Conservation (phyloP, 768 basidiomycete species). For the Harrya chromipes region DNA sequence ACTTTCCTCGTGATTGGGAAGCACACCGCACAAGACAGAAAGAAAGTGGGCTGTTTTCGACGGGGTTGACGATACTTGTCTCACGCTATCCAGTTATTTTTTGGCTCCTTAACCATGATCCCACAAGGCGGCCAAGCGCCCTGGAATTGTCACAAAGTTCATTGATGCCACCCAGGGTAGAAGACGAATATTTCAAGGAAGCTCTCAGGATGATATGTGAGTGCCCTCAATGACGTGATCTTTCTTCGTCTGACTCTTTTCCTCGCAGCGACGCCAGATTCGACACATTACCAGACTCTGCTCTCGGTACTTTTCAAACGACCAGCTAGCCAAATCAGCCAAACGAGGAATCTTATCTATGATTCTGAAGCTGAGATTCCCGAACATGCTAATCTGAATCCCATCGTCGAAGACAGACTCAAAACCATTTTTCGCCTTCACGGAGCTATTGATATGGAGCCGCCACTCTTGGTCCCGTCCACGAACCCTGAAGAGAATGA, state of each 20-base stretch:
- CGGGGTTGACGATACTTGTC: not conserved
- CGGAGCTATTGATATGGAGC: conserved; percentile 85
- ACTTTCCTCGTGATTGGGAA: conserved; percentile 79
- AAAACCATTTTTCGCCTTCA: conserved; percentile 80
- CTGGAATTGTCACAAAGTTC: conserved; percentile 79
- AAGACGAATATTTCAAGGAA: conserved; percentile 84
- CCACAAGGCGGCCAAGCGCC: conserved; percentile 73
- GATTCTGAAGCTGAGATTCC: conserved; percentile 66
- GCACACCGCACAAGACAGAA: conserved; percentile 54
- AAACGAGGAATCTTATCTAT: conserved; percentile 67
- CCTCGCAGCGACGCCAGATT: conserved; percentile 67
- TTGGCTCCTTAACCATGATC: conserved; percentile 79
- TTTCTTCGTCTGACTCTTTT: not conserved
- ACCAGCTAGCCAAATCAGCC: conserved; percentile 57
- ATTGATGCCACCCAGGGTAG: conserved; percentile 69
- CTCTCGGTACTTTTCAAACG: conserved; percentile 77
- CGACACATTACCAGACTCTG: conserved; percentile 76
- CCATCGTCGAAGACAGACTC: conserved; percentile 74
- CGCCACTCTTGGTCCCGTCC: conserved; percentile 78
- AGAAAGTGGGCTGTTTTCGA: conserved; percentile 53
- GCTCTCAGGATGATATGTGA: conserved; percentile 73
- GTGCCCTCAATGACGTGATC: conserved; percentile 15
- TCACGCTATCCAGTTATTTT: conserved; percentile 58
- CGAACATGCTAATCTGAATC: conserved; percentile 67
- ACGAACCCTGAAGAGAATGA: conserved; percentile 60